Conservation (phyloP, 768 basidiomycete genomes). For the Termitomyces sp. region DNA sequence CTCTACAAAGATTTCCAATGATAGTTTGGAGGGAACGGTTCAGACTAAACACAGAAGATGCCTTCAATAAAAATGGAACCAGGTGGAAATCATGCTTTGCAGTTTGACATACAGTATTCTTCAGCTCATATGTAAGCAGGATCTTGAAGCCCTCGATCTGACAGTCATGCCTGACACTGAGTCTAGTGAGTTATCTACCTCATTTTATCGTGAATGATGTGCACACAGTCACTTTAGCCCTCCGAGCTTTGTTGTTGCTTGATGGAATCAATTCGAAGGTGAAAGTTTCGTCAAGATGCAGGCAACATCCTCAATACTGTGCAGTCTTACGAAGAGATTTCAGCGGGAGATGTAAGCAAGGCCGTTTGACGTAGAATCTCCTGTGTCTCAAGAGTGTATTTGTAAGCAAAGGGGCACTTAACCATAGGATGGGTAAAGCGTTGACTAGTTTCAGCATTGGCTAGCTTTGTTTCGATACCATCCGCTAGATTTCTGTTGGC, state of each 20-base stretch:
- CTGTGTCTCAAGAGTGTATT: slow-evolving; percentile 56
- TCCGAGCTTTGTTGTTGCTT: slow-evolving; percentile 72
- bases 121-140: slow-evolving; percentile 78
- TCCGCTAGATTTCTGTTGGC: background rate
- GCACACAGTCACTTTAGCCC: slow-evolving; percentile 53
- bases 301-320: slow-evolving; percentile 91
- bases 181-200: slow-evolving; percentile 50
- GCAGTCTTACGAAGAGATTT: slow-evolving; percentile 72
- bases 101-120: slow-evolving; percentile 80
- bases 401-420: slow-evolving; percentile 26
- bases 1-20: background rate
- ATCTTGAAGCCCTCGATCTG: slow-evolving; percentile 76
- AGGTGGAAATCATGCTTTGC: slow-evolving; percentile 86
- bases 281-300: slow-evolving; percentile 73
- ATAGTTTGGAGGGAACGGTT: slow-evolving; percentile 61
- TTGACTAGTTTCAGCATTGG: background rate
- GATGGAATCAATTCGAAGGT: slow-evolving; percentile 69
- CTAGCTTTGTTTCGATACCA: background rate
- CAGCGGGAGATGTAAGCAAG: slow-evolving; percentile 35
- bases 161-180: slow-evolving; percentile 83
- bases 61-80: slow-evolving; percentile 61
- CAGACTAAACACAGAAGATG: slow-evolving; percentile 83
- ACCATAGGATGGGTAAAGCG: slow-evolving; percentile 17
- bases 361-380: slow-evolving; percentile 64
- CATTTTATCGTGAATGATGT: background rate